Conservation (phyloP, 768 basidiomycete genomes). For the Mycena metata region DNA sequence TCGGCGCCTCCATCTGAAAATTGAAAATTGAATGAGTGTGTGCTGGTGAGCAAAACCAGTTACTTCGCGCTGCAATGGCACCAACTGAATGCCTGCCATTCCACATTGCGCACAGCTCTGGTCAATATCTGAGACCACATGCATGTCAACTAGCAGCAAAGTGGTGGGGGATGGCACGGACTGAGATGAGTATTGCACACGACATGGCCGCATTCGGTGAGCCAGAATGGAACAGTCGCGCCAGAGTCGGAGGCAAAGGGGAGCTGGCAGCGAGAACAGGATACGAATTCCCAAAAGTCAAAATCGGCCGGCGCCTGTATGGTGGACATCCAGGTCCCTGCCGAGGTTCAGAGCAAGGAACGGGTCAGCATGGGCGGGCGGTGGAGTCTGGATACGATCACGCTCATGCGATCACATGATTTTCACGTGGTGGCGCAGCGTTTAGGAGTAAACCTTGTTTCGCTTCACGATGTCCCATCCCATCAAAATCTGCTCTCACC, state of each 20-base stretch:
- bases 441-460: too few relatives aligned
- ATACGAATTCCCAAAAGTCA: conserved; percentile 87
- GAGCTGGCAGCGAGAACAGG: conserved; percentile 78
- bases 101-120: conserved; percentile 84
- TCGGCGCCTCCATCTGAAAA: conserved; percentile 80
- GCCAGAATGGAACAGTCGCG: conserved; percentile 83
- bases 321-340: conserved; percentile 51
- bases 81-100: conserved; percentile 71
- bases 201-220: conserved; percentile 90
- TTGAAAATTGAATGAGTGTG: neutral
- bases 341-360: too few relatives aligned
- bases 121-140: conserved; percentile 65
- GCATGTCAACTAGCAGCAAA: neutral
- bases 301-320: conserved; percentile 51
- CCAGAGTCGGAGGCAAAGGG: conserved; percentile 69
- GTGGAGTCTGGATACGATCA: too few relatives aligned
- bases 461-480: too few relatives aligned
- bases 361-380: too few relatives aligned
- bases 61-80: conserved; percentile 83
- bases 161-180: conserved; percentile 46
- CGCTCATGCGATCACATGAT: too few relatives aligned
- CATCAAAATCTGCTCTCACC: too few relatives aligned
- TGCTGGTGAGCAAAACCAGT: conserved; percentile 38
- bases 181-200: conserved; percentile 90
- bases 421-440: too few relatives aligned